A percentile compares a stretch with the other conserved stretches of the same genome.
Conservation (phyloP, 116 monocot species). For the Dioscorea cayenensis region DNA sequence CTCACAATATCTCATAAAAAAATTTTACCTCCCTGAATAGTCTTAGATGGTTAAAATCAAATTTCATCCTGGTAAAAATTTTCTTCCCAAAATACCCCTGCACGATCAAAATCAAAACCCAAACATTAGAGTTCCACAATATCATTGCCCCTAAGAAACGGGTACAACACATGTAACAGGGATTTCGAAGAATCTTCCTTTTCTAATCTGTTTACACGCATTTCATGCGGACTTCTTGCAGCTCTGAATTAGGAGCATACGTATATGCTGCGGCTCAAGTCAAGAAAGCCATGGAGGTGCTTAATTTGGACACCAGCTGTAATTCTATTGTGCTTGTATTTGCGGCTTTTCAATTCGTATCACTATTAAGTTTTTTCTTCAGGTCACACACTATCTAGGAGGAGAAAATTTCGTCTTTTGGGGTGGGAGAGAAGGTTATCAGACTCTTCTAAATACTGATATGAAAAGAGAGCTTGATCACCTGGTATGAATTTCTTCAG, state of each 20-base stretch:
- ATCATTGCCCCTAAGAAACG: too few relatives aligned
- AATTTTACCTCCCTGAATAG: not conserved
- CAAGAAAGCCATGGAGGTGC: slow-evolving; percentile 96
- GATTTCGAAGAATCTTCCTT: not conserved
- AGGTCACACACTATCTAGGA: slow-evolving; percentile 95
- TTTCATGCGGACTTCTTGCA: slow-evolving; percentile 20
- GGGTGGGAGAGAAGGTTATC: slow-evolving; percentile 98
- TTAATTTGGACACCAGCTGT: not conserved
- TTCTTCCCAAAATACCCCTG: too few relatives aligned
- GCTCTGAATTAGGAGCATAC: slow-evolving; percentile 83
- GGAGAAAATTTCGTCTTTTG: slow-evolving; percentile 98
- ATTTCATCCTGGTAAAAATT: too few relatives aligned
- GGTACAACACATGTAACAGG: too few relatives aligned
- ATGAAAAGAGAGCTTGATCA: slow-evolving; percentile 98
- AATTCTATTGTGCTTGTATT: not conserved
- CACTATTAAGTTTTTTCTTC: not conserved
- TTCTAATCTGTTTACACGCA: not conserved
- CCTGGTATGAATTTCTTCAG: slow-evolving; percentile 39
- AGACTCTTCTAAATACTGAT: slow-evolving; percentile 90
- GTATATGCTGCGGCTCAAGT: slow-evolving; percentile 98
- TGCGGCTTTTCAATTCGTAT: not conserved
- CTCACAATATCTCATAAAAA: not conserved
- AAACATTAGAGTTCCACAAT: too few relatives aligned
- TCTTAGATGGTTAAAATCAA: not conserved
- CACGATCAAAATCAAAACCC: too few relatives aligned